Evolutionary conservation across 306 rosid genomes (phyloP), one percentile per base, ranked within the genome.

Genomic region (Cucurbita argyrosperma): DNA sequence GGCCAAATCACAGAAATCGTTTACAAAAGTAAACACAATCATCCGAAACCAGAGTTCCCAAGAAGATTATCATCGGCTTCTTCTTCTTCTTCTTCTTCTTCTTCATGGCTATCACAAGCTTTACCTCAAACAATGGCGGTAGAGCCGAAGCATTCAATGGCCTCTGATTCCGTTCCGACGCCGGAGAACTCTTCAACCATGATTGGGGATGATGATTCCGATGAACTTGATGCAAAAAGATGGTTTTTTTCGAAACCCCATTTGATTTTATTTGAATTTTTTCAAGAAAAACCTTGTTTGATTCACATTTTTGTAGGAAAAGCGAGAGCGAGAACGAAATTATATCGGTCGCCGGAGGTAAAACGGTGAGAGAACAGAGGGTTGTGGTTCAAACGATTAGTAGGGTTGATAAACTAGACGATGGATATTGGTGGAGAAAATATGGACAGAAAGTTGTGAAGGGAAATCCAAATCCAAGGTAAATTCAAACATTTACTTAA

Each of bases 1-100:
- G 98, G 96, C 1, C 92, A 87, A 35, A 74, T 92, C 60, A 92
- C 98, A 61, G 96, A 90, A 84, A 92, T 92, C 13, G 93, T 92
- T 77, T 92, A 92, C 80, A 92, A 90, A 84, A 91, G 96, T 3
- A 83, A 58, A 55, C 98, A 92, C 79, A 92, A 90, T 80, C 98
- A 92, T 80, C 92, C 91, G 23, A 90, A 84, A 82, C 96, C 98
- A 72, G 87, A 88, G 80, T 56, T 87, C 38, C 76, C 85, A 0
- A 88, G 84, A 77, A 82, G 86, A 51, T 88, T 88, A 19, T 86
- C 90, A 18, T 83, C 87, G 1, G 55, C 30, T 54, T 54, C 4
- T 18, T 18, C 81, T 5, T 56, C 72, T 1, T 42, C 19, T 67
- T 23, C 26, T 23, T 23, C 26, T 1, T 78, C 86, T 1, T 26